These are phyloP conservation scores for Fusarium chaquense DNA, from an alignment of 2,329 filamentous ascomycete species.

Conservation along the genomic window DNA sequence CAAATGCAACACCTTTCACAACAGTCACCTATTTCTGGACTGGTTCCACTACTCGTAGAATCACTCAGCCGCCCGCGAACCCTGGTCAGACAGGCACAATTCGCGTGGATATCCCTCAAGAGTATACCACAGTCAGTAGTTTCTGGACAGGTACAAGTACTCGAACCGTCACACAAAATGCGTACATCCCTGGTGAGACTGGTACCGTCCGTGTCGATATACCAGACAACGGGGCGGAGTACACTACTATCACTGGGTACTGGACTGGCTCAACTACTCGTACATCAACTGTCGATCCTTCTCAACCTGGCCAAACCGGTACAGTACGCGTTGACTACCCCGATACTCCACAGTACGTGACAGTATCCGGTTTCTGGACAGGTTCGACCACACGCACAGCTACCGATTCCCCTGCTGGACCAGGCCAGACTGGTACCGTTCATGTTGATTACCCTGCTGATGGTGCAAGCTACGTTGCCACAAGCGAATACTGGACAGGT, in stretches of 20 bases:
- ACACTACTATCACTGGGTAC: background rate
- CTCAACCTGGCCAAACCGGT: background rate
- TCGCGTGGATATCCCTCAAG: background rate
- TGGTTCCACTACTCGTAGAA: background rate
- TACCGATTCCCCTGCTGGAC: background rate
- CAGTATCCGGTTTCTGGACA: background rate
- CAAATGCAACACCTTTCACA: background rate
- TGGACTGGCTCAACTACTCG: slow-evolving; percentile 1
- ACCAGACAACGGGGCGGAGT: background rate
- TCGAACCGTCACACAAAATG: background rate
- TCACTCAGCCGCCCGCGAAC: background rate
- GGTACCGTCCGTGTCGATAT: background rate
- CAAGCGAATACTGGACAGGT: background rate
- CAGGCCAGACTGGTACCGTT: background rate
- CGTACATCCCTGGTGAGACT: background rate
- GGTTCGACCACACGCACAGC: background rate
- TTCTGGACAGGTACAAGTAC: background rate
- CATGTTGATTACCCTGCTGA: background rate
- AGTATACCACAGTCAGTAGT: background rate
- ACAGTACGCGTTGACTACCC: background rate
- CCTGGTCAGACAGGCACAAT: background rate
- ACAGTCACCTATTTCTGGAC: background rate
- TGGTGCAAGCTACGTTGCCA: background rate
- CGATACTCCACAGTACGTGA: background rate
- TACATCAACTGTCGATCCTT: background rate